Evolutionary conservation across 2,329 filamentous ascomycete genomes (phyloP), one percentile per base, ranked within the genome.

Genomic region (Cercospora sp.): DNA sequence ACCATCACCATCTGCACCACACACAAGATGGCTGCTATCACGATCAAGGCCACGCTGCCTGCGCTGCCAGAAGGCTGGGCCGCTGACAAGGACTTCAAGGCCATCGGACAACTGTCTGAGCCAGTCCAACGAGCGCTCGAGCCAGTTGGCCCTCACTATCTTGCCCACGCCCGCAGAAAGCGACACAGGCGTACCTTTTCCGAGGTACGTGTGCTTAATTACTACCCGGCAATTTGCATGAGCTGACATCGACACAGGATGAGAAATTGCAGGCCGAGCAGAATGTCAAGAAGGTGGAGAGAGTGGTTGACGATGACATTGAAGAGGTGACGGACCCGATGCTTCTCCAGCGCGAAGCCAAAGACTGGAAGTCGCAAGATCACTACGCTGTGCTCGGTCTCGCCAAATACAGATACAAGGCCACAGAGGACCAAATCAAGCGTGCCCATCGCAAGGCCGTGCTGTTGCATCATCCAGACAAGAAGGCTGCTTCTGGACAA

Each of bases 311-410:
- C 71, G 92, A 91, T 77, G 94, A 98, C 70, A 93, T 97, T 81
- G 96, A 92, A 82, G 95, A 99, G 84, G 85, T 90, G 32, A 95
- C 99, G 83, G 94, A 98, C 79, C 90, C 93, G 66, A 87, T 96
- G 84, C 91, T 98, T 88, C 89, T 99, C 34, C 87, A 92, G 80
- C 89, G 93, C 65, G 93, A 98, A 80, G 94, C 95, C 78, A 99
- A 99, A 86, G 95, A 99, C 85, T 99, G 95, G 95, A 99, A 99
- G 92, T 86, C 85, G 74, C 95, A 99, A 89, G 95, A 99, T 79
- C 95, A 99, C 85, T 99, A 99, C 83, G 93, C 95, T 76, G 91
- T 99, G 65, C 90, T 99, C 68, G 95, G 95, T 72, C 85, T 99
- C 72, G 91, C 91, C 79, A 96, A 94, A 83, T 94, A 96, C 86